Conservation (phyloP, 2,329 filamentous ascomycete genomes). For the Simplicillium aogashimaense region DNA sequence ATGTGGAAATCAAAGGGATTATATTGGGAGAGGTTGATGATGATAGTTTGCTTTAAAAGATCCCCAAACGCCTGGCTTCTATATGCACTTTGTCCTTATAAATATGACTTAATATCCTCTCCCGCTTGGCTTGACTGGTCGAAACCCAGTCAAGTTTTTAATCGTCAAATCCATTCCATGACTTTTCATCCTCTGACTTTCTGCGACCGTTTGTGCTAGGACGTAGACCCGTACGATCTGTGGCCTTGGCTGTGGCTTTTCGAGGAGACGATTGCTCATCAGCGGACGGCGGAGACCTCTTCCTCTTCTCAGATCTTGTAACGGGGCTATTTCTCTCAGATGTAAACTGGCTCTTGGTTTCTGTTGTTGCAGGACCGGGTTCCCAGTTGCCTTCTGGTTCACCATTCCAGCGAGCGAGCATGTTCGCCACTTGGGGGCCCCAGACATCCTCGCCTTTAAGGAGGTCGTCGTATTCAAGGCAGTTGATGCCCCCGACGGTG, state of each 20-base stretch:
- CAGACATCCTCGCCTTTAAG: conserved; percentile 69
- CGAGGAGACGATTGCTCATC: conserved; percentile 14
- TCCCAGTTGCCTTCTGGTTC: conserved; percentile 17
- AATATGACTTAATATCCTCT: too few species aligned
- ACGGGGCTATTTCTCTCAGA: conserved; percentile 7
- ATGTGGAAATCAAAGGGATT: too few species aligned
- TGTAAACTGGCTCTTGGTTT: conserved; percentile 6
- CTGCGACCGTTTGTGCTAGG: conserved; percentile 9
- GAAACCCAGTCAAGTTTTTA: conserved; percentile 9
- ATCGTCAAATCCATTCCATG: conserved; percentile 32
- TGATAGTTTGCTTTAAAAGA: too few species aligned
- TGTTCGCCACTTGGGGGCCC: conserved; percentile 58
- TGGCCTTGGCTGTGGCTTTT: conserved; percentile 16
- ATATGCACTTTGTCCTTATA: too few species aligned
- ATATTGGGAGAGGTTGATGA: too few species aligned
- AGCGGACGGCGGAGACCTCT: conserved; percentile 14
- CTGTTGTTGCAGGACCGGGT: conserved; percentile 5
- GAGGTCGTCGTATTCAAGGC: conserved; percentile 71
- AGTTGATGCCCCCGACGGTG: conserved; percentile 56
- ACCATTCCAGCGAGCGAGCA: conserved; percentile 34
- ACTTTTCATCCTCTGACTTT: conserved; percentile 28
- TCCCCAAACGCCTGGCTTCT: too few species aligned
- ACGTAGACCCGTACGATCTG: conserved; percentile 1
- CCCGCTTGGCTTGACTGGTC: too few species aligned
- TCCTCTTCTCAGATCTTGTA: conserved; percentile 17